phyloP scores from a whole-genome alignment of 129 eudicot species.

The Pseudognaphalium luteoalbum region DNA sequence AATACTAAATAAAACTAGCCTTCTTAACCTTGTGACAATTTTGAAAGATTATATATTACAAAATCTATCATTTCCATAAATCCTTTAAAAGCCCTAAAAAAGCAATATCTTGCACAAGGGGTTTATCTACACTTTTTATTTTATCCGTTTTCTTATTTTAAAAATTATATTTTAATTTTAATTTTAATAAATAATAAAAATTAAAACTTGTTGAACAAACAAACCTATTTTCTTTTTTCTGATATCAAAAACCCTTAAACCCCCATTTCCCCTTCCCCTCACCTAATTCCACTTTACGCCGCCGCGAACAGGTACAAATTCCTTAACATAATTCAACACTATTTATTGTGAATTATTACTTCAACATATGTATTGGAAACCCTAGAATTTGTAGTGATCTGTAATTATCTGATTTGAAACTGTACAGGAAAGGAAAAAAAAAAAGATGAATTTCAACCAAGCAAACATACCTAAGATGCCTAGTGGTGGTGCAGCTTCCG shows the following conservation, averaged over 20 bases:
- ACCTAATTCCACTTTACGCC: neutral
- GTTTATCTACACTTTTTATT: no score
- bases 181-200: no score
- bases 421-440: conserved; percentile 12
- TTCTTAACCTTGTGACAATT: no score
- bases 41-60: no score
- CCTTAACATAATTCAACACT: neutral
- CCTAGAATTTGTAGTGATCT: neutral
- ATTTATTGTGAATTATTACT: neutral
- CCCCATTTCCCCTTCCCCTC: neutral
- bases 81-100: no score
- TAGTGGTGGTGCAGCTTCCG: conserved; percentile 55
- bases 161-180: no score
- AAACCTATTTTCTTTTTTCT: neutral
- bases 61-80: no score
- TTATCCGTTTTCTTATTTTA: no score
- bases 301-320: neutral
- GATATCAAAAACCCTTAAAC: neutral
- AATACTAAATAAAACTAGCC: no score
- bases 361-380: neutral
- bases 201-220: neutral
- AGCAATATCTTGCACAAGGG: no score
- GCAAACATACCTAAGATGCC: conserved; percentile 55
- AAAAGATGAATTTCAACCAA: conserved; percentile 42
- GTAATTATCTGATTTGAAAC: neutral